Evolutionary conservation across 2,329 filamentous ascomycete genomes (phyloP), one percentile per base, ranked within the genome.

Genomic region (Fusarium anguioides): DNA sequence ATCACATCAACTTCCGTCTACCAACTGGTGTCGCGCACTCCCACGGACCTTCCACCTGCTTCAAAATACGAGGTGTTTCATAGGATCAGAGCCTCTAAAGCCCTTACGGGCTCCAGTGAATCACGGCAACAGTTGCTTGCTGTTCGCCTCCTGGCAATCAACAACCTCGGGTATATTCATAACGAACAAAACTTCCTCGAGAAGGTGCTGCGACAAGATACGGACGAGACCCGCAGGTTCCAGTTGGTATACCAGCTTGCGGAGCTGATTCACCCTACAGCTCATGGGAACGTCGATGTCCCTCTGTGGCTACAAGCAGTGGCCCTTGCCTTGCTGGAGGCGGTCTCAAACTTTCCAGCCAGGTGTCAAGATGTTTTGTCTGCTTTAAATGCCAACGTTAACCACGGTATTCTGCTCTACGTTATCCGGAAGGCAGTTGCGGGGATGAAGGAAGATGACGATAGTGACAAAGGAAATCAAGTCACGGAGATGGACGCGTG

Each of bases 331-430:
- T 86, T 95, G 1, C 83, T 99, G 48, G 94, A 97, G 75, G 92
- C 93, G n/a, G 84, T 99, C 56, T 89, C 92, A 8, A 91, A 89
- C 74, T 93, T 93, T 75, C 90, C 91, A 72, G 82, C 85, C 56
- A 94, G 93, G 74, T 87, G 90, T 27, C 82, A 88, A 31, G 96
- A 99, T 76, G 91, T 99, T 23, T 89, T 94, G 66, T 89, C 93
- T 39, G 94, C 96, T n/a, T 82, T 99, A 39, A 97, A 94, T 73
- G 93, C 96, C 52, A 97, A 95, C 71, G 95, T 98, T 35, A 98
- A 97, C 72, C 96, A 99, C 72, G 96, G 96, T 15, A 91, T 98
- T 27, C 84, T 99, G 41, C 91, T 98, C 69, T 98, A 97, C 74
- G 87, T 97, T 69, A 91, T 97, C 47, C 88, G 95, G 55, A 97